Conservation (phyloP, 2,329 filamentous ascomycete genomes). For the Fusarium compactum region DNA sequence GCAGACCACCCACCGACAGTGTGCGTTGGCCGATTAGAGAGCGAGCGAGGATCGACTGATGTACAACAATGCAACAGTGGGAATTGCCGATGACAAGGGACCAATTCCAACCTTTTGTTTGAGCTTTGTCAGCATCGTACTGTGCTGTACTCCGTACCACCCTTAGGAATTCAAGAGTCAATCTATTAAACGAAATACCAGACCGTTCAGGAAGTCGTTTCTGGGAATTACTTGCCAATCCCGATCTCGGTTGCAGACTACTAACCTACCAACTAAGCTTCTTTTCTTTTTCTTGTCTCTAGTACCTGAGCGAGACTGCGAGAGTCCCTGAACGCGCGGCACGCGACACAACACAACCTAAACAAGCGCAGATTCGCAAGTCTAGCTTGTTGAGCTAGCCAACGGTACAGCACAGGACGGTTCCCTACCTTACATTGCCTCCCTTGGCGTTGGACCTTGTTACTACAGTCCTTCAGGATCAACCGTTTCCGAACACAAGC, state of each 20-base stretch:
- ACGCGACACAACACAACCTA: constrained; percentile 26
- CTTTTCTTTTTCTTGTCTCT: constrained; percentile 13
- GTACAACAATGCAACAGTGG: constrained; percentile 19
- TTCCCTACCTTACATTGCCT: constrained; percentile 4
- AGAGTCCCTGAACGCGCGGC: constrained; percentile 37
- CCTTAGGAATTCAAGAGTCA: neutral
- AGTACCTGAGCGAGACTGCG: constrained; percentile 1
- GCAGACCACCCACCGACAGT: too few species aligned
- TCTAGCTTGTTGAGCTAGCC: neutral
- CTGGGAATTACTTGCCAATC: neutral
- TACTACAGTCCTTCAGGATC: neutral
- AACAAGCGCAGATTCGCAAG: constrained; percentile 7
- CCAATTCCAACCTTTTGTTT: neutral
- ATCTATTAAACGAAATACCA: neutral
- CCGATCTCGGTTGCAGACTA: constrained; percentile 3
- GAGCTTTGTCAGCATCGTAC: neutral
- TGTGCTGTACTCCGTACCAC: neutral
- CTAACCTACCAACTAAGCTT: neutral
- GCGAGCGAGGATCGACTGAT: constrained; percentile 31
- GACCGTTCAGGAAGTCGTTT: neutral
- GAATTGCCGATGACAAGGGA: constrained; percentile 27
- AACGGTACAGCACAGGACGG: neutral
- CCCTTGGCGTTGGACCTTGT: neutral
- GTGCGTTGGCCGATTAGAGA: constrained; percentile 1
- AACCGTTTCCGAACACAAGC: neutral